Evolutionary conservation across 2,329 filamentous ascomycete genomes (phyloP).

Genomic region (Fusarium coicis): DNA sequence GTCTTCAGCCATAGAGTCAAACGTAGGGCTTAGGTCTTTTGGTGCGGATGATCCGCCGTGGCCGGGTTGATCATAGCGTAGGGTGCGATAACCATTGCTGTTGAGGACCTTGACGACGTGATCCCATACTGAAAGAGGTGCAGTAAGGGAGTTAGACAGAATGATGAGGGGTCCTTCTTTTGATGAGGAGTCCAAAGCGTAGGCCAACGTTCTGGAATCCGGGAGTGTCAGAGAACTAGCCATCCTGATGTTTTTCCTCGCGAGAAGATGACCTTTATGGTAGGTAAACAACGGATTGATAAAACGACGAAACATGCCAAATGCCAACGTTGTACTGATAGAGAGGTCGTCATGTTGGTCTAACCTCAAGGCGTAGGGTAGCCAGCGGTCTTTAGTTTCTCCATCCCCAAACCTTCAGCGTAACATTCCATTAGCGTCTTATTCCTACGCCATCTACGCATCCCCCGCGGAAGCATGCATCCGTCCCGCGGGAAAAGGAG

Average conservation of each 20-base stretch:
- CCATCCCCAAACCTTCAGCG: conserved; percentile 1
- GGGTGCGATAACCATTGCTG: conserved; percentile 50
- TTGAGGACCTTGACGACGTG: conserved; percentile 50
- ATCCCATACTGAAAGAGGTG: conserved; percentile 54
- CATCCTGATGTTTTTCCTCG: conserved; percentile 16
- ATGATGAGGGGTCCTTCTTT: conserved; percentile 48
- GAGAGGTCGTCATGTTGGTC: background rate
- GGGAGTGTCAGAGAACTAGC: conserved; percentile 39
- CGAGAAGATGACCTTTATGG: background rate
- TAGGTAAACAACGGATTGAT: background rate
- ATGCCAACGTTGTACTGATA: background rate
- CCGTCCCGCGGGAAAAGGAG: conserved; percentile 6
- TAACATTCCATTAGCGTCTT: conserved; percentile 5
- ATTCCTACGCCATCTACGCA: conserved; percentile 21
- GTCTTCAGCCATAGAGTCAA: conserved; percentile 53
- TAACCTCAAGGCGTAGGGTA: background rate
- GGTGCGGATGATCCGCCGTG: conserved; percentile 54
- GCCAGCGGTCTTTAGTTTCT: background rate
- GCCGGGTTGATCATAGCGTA: conserved; percentile 57
- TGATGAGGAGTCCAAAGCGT: conserved; percentile 43
- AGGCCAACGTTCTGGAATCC: conserved; percentile 45
- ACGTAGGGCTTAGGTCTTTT: conserved; percentile 50
- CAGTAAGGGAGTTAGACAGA: conserved; percentile 54
- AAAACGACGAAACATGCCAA: conserved; percentile 3
- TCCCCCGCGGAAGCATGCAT: conserved; percentile 30